phyloP scores from a whole-genome alignment of 192 early-diverging fungal genomes.

The Umbelopsis vinacea region DNA sequence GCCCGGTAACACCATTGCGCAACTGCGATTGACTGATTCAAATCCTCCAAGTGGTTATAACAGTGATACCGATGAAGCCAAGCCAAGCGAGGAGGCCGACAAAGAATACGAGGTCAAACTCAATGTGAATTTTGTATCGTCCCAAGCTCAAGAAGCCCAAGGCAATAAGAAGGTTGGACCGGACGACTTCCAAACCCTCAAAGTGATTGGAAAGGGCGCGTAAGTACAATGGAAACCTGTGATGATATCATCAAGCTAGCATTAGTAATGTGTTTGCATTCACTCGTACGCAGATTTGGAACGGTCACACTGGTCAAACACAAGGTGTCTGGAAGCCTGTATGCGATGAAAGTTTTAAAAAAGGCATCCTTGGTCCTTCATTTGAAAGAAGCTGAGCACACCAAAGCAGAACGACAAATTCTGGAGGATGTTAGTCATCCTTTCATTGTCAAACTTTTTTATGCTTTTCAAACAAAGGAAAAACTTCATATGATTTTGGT shows the following conservation, averaged over 20 bases:
- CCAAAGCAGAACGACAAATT: conserved; percentile 86
- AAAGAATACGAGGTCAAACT: conserved; percentile 54
- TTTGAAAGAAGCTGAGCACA: conserved; percentile 79
- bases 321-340: conserved; percentile 57
- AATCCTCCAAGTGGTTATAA: conserved; percentile 23
- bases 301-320: conserved; percentile 86
- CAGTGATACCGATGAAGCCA: conserved; percentile 27
- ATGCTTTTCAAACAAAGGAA: conserved; percentile 90
- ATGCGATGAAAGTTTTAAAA: conserved; percentile 94
- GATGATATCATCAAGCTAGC: background rate
- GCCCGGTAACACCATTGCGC: conserved; percentile 26
- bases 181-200: conserved; percentile 57
- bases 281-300: conserved; percentile 60
- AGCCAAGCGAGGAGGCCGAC: conserved; percentile 24
- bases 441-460: conserved; percentile 91
- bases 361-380: conserved; percentile 87
- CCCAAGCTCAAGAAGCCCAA: conserved; percentile 37
- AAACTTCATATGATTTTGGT: conserved; percentile 85
- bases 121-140: conserved; percentile 47
- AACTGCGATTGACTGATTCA: conserved; percentile 23
- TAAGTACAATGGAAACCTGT: conserved; percentile 36
- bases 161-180: conserved; percentile 46
- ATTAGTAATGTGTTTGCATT: background rate
- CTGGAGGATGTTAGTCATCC: conserved; percentile 86
- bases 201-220: conserved; percentile 57